phyloP scores from a whole-genome alignment of 2,329 filamentous ascomycete genomes.

The Hypoxylon sp. region DNA sequence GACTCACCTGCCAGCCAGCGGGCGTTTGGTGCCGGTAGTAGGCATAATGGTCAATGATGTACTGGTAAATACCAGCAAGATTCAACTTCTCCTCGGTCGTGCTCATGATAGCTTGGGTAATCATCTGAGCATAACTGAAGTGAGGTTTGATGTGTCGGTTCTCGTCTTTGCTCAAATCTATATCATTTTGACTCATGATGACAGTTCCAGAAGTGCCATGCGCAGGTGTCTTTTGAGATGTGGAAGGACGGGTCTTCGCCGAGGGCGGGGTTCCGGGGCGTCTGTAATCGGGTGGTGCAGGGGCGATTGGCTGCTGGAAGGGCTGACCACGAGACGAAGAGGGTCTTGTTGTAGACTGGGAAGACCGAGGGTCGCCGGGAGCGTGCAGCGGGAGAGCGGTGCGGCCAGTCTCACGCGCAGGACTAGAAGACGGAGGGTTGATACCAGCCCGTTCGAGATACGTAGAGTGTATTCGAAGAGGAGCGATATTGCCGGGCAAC shows the following conservation, averaged over 20 bases:
- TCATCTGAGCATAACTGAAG: slow-evolving; percentile 96
- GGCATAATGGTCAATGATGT: slow-evolving; percentile 89
- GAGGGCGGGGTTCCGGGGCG: slow-evolving; percentile 71
- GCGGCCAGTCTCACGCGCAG: slow-evolving; percentile 44
- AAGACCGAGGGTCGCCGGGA: slow-evolving; percentile 45
- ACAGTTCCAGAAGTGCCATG: slow-evolving; percentile 56
- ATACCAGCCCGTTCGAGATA: slow-evolving; percentile 76
- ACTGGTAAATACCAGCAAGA: slow-evolving; percentile 91
- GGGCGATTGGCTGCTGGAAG: slow-evolving; percentile 64
- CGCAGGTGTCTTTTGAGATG: slow-evolving; percentile 55
- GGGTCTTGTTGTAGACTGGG: slow-evolving; percentile 39
- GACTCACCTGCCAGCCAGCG: slow-evolving; percentile 88
- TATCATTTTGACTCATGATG: slow-evolving; percentile 64
- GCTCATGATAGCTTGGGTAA: slow-evolving; percentile 93
- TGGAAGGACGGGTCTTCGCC: slow-evolving; percentile 52
- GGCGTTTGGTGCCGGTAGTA: slow-evolving; percentile 86
- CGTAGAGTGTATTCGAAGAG: slow-evolving; percentile 74
- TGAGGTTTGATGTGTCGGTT: slow-evolving; percentile 94
- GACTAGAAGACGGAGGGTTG: slow-evolving; percentile 39
- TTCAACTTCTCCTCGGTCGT: slow-evolving; percentile 90
- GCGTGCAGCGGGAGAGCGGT: slow-evolving; percentile 48
- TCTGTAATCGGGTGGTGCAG: slow-evolving; percentile 70
- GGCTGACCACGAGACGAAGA: slow-evolving; percentile 43
- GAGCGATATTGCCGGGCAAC: slow-evolving; percentile 77
- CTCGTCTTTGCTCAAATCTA: slow-evolving; percentile 84